Evolutionary conservation across 2,329 filamentous ascomycete genomes (phyloP).

Genomic region (Tolypocladium sp.): DNA sequence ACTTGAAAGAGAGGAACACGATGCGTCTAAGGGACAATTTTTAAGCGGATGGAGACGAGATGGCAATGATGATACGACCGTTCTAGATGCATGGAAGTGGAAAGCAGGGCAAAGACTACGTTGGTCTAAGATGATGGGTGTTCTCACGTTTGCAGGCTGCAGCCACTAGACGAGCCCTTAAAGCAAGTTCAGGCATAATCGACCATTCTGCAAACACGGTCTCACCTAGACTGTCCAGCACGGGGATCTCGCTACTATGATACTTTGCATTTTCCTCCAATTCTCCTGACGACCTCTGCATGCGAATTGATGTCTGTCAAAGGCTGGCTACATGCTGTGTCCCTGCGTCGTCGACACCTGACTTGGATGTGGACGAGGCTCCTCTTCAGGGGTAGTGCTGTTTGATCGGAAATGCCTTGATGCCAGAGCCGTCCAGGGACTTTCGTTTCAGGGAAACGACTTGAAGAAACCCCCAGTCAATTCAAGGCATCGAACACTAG

Average conservation of each 20-base stretch:
- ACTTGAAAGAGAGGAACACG: not conserved
- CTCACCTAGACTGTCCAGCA: too few relatives aligned
- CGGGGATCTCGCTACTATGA: too few relatives aligned
- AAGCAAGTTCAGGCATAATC: constrained; percentile 5
- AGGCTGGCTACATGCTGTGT: not conserved
- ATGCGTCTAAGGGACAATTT: not conserved
- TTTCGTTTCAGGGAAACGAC: not conserved
- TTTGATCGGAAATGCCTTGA: not conserved
- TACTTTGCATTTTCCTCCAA: not conserved
- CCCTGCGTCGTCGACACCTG: not conserved
- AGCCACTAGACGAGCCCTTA: constrained; percentile 1
- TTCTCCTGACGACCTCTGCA: too few relatives aligned
- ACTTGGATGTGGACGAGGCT: not conserved
- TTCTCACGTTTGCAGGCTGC: constrained; percentile 2
- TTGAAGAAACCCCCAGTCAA: not conserved
- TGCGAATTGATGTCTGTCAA: not conserved
- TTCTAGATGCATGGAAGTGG: not conserved
- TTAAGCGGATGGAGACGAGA: not conserved
- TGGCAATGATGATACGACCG: constrained; percentile 1
- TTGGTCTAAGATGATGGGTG: constrained; percentile 2
- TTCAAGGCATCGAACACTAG: not conserved
- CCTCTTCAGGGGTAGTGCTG: not conserved
- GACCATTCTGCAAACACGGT: not conserved
- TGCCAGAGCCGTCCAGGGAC: not conserved
- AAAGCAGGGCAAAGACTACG: not conserved